Evolutionary conservation across 2,329 filamentous ascomycete genomes (phyloP).

Genomic region (Epichloe scottii): DNA sequence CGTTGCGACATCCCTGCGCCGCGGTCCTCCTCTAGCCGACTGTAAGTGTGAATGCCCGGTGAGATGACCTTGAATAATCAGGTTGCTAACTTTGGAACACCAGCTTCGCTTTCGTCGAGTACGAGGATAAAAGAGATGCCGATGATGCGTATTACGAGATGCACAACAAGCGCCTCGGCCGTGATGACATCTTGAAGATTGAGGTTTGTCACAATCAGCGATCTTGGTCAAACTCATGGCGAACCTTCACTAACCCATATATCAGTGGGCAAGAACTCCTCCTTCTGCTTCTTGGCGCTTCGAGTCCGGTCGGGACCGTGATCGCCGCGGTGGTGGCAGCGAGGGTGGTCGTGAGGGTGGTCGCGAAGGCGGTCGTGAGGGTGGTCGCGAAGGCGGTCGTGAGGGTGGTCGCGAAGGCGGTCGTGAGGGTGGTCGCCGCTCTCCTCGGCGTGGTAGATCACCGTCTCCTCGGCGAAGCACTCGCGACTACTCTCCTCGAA

Average conservation of each 20-base stretch:
- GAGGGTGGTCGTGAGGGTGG: conserved; percentile 32
- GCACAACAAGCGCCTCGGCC: conserved; percentile 97
- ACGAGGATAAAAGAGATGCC: conserved; percentile 94
- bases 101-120: conserved; percentile 96
- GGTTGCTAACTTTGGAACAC: conserved; percentile 1
- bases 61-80: not conserved
- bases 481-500: conserved; percentile 74
- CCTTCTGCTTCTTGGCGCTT: conserved; percentile 98
- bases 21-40: conserved; percentile 80
- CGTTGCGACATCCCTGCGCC: conserved; percentile 97
- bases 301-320: conserved; percentile 74
- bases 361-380: conserved; percentile 52
- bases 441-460: conserved; percentile 57
- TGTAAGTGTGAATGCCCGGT: conserved; percentile 51
- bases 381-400: conserved; percentile 58
- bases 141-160: conserved; percentile 99
- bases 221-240: not conserved
- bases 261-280: conserved; percentile 94
- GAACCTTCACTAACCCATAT: conserved; percentile 2
- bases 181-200: conserved; percentile 93
- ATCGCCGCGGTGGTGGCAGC: conserved; percentile 34
- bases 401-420: conserved; percentile 15
- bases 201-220: conserved; percentile 52
- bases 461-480: conserved; percentile 66
- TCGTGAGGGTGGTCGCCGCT: conserved; percentile 35